These are phyloP conservation scores for Brasilioporus rufonigricans DNA, from an alignment of 768 basidiomycete genomes.

Conservation along the genomic window DNA sequence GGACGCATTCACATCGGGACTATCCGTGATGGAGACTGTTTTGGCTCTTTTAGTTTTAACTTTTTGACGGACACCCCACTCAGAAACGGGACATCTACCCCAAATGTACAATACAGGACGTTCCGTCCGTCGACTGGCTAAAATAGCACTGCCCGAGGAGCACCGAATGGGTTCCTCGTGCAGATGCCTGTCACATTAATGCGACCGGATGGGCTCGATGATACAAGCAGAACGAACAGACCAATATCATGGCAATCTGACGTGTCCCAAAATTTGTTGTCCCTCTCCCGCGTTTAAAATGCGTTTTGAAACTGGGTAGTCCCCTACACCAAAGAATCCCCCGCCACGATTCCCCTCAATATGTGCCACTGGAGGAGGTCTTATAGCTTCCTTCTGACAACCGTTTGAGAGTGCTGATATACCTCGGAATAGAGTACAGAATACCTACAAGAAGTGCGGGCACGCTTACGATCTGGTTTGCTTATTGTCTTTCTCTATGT, in stretches of 20 bases:
- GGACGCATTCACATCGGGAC: slow-evolving; percentile 18
- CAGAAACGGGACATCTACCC: slow-evolving; percentile 18
- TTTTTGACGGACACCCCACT: slow-evolving; percentile 30
- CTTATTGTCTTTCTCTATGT: slow-evolving; percentile 14
- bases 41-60: slow-evolving; percentile 37
- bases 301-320: background rate
- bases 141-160: slow-evolving; percentile 33
- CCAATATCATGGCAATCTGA: slow-evolving; percentile 27
- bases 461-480: slow-evolving; percentile 56
- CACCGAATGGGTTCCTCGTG: slow-evolving; percentile 28
- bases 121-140: slow-evolving; percentile 18
- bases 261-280: slow-evolving; percentile 17
- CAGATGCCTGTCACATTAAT: slow-evolving; percentile 21
- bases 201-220: slow-evolving; percentile 18
- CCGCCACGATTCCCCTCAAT: slow-evolving; percentile 22
- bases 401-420: slow-evolving; percentile 14
- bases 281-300: slow-evolving; percentile 26
- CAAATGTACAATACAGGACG: slow-evolving; percentile 21
- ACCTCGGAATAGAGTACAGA: slow-evolving; percentile 51
- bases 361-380: slow-evolving; percentile 81
- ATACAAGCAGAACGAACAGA: slow-evolving; percentile 19
- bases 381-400: slow-evolving; percentile 19
- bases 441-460: slow-evolving; percentile 55
- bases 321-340: slow-evolving; percentile 8
- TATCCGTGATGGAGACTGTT: slow-evolving; percentile 24